A percentile compares a stretch with the other conserved stretches of the same genome.
Evolutionary conservation across 208 protist genomes (phyloP).

Genomic region (Crithidia thermophila): DNA sequence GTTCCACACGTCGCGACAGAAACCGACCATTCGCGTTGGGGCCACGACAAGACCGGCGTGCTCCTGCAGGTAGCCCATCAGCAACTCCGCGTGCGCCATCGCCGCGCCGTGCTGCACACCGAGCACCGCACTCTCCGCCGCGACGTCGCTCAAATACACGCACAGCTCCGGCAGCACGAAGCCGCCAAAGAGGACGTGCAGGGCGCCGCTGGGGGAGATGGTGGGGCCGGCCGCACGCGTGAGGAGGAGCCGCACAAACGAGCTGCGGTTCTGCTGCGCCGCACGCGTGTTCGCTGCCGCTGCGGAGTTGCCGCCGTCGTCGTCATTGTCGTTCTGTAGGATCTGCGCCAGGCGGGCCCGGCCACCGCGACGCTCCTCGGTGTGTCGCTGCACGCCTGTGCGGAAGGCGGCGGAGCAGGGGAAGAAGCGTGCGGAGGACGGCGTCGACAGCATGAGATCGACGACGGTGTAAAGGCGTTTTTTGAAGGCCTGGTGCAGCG

Average conservation of each 20-base stretch:
- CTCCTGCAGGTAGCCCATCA: constrained; percentile 68
- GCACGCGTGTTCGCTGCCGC: not conserved
- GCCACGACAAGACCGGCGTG: constrained; percentile 54
- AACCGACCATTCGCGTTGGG: constrained; percentile 46
- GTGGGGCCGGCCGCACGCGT: constrained; percentile 34
- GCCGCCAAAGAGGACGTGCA: constrained; percentile 57
- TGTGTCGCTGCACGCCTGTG: constrained; percentile 27
- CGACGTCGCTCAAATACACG: constrained; percentile 66
- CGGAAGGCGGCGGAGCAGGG: constrained; percentile 34
- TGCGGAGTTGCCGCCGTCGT: not conserved
- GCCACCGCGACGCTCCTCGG: not conserved
- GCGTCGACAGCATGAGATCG: constrained; percentile 58
- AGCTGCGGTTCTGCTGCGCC: constrained; percentile 37
- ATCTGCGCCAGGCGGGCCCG: not conserved
- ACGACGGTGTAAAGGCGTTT: constrained; percentile 61
- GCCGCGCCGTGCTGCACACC: constrained; percentile 53
- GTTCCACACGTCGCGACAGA: constrained; percentile 40
- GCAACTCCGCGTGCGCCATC: constrained; percentile 72
- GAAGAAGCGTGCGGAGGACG: constrained; percentile 23
- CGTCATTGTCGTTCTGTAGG: not conserved
- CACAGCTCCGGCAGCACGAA: constrained; percentile 78
- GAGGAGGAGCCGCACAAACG: constrained; percentile 69
- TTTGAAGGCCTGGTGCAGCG: constrained; percentile 51
- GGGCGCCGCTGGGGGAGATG: constrained; percentile 36
- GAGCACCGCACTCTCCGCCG: constrained; percentile 55